Conservation (phyloP, 192 early-diverging fungal genomes). For the Obelidium mucronatum region DNA sequence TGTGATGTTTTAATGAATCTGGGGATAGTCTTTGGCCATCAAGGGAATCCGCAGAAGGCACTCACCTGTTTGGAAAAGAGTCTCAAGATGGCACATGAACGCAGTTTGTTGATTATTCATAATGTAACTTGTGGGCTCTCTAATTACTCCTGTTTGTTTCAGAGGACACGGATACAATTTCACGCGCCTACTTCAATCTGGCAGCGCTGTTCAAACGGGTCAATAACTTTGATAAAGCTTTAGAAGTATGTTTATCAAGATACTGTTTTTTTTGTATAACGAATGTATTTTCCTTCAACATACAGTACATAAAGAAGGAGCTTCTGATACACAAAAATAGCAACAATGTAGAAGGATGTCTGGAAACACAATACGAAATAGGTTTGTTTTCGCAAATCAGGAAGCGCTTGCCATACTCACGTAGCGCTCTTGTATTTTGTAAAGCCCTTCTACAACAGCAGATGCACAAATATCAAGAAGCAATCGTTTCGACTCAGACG, state of each 20-base stretch:
- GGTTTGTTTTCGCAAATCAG: not conserved
- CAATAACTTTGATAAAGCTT: not conserved
- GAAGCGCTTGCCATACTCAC: not conserved
- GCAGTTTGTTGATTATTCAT: not conserved
- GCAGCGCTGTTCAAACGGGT: not conserved
- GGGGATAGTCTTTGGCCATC: conserved; percentile 6
- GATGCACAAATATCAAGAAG: conserved; percentile 24
- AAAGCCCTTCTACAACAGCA: not conserved
- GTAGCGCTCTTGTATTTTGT: not conserved
- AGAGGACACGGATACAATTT: not conserved
- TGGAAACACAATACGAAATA: conserved; percentile 21
- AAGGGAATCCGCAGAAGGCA: not conserved
- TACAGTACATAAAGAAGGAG: conserved; percentile 15
- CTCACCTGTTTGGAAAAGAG: conserved; percentile 7
- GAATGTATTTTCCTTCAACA: too few species aligned
- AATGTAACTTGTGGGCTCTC: not conserved
- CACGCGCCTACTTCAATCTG: conserved; percentile 16
- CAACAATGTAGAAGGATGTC: conserved; percentile 18
- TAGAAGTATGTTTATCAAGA: not conserved
- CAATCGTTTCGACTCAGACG: not conserved
- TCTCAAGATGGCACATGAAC: not conserved
- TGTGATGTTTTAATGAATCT: conserved; percentile 26
- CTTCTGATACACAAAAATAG: not conserved
- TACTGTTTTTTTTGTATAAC: not conserved
- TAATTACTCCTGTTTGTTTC: not conserved